A percentile compares a stretch with the other conserved stretches of the same genome.
Conservation (phyloP, 768 basidiomycete species). For the Tephrocybe sp. region DNA sequence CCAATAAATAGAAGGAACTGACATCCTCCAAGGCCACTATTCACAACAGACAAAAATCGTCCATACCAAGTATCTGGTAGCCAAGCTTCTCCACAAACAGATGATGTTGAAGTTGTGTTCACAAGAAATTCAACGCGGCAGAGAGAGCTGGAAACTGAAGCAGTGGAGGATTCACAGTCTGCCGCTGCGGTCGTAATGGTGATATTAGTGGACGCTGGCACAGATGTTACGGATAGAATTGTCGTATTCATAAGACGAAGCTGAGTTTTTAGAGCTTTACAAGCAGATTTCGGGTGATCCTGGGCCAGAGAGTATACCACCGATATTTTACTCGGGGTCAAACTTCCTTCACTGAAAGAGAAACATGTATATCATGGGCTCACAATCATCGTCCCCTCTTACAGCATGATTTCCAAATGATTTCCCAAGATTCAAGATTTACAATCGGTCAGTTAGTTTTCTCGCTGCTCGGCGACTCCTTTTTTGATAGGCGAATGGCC, state of each 20-base stretch:
- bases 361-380: no score
- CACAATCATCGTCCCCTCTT: no score
- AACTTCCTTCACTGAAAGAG: no score
- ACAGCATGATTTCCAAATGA: no score
- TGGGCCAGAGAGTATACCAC: neutral
- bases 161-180: neutral
- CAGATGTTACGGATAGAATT: conserved; percentile 1
- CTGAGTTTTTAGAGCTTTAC: neutral
- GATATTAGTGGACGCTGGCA: neutral
- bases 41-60: conserved; percentile 8
- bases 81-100: conserved; percentile 11
- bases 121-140: neutral
- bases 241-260: conserved; percentile 6
- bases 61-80: conserved; percentile 12
- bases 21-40: conserved; percentile 7
- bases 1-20: neutral
- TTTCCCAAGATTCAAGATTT: no score
- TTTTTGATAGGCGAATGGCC: no score
- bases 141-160: neutral
- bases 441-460: no score
- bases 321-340: no score
- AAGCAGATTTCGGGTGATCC: neutral
- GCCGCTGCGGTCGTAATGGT: no score
- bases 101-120: conserved; percentile 6
- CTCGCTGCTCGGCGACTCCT: no score